Evolutionary conservation across 495 filamentous ascomycete species (phyloP), one percentile per base, ranked within the genome.

Genomic region (Neurospora cerealis): DNA sequence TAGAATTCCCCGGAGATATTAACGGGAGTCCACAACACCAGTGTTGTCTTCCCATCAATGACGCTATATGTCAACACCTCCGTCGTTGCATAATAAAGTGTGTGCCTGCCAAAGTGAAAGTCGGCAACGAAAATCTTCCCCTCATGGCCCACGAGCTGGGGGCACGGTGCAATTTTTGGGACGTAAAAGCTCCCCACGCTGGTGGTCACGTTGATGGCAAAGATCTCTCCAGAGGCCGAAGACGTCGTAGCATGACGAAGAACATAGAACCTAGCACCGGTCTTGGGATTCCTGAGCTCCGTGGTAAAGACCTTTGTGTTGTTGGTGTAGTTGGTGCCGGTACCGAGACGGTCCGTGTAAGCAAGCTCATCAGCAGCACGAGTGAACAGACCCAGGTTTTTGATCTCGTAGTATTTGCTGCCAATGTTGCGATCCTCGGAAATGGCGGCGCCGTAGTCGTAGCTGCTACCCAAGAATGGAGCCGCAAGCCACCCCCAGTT

Each of bases 401-500:
- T 91, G 9, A 87, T 89, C 79, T 91, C 88, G 71, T 86, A 84
- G 73, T 87, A 90, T 74, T 91, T 91, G 41, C 81, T 81, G 3
- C 85, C 82, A 41, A 91, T 87, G 15, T 80, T 80, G 15, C 89
- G 84, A 69, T 87, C 85, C 70, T 91, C 89, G 5, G 84, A 84
- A 36, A 90, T 89, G 0, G 89, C 87, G 1, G 87, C 83, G 1
- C 85, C 87, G 77, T 91, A 90, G 74, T 90, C 88, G 72, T 90
- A 90, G 39, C 86, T 88, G 32, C 81, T 87, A 39, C 69, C 72
- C 13, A 76, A 71, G 11, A 77, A 70, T 6, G 77, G 75, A 36
- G 75, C 74, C 6, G 74, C 73, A 5, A 76, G 69, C 48, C 74
- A 74, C 4, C 87, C 87, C 86, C 85, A 89, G 74, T 87, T 88